These are phyloP conservation scores for Przewalskia tangutica DNA, from an alignment of 257 asterid species.

Conservation along the genomic window DNA sequence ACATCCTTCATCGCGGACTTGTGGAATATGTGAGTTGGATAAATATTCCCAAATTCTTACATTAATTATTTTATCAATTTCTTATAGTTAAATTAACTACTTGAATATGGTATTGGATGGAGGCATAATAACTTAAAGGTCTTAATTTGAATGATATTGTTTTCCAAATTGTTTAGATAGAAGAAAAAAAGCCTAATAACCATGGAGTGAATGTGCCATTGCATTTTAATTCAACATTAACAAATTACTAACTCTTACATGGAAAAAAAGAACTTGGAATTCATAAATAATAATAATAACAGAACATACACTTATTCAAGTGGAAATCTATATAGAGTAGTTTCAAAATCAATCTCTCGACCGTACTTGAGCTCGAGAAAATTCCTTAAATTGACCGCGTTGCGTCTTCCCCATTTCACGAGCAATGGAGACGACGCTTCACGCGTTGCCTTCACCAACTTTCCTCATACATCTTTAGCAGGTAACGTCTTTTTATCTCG, in stretches of 20 bases:
- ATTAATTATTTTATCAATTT: background rate
- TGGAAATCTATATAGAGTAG: background rate
- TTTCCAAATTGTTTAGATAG: no score
- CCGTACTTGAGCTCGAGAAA: background rate
- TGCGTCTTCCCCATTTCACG: background rate
- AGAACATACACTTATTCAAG: background rate
- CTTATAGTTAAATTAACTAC: background rate
- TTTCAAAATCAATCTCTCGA: background rate
- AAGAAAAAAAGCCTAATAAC: background rate
- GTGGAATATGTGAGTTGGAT: no score
- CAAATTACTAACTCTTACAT: background rate
- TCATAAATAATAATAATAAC: no score
- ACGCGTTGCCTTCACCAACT: background rate
- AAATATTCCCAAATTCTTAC: background rate
- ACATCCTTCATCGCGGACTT: background rate
- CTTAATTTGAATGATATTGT: no score
- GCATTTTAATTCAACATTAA: background rate
- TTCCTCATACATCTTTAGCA: background rate
- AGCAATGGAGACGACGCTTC: background rate
- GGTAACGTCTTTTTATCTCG: conserved; percentile 16
- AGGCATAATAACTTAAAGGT: background rate
- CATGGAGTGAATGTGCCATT: background rate
- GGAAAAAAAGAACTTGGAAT: background rate
- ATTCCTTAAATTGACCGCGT: background rate
- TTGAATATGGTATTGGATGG: background rate